Evolutionary conservation across 176 grass and related monocot species (phyloP).

Genomic region (Bothriochloa decipiens): DNA sequence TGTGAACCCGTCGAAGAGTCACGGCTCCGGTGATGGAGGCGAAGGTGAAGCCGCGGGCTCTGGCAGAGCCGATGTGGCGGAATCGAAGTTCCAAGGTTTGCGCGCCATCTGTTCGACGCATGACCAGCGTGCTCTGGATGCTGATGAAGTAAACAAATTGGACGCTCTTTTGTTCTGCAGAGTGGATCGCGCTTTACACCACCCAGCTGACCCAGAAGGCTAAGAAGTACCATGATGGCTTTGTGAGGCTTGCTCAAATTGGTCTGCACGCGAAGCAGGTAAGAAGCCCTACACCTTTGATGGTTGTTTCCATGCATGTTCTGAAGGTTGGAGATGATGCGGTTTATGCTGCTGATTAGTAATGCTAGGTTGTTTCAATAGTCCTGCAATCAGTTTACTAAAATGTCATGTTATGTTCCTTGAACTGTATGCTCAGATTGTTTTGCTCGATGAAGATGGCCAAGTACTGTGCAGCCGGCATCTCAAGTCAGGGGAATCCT

Average conservation of each 20-base stretch:
- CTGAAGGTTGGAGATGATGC: background rate
- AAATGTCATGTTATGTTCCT: conserved; percentile 21
- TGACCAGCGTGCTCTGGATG: background rate
- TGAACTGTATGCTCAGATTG: conserved; percentile 52
- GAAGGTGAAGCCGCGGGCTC: conserved; percentile 12
- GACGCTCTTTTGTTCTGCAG: conserved; percentile 12
- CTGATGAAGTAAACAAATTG: background rate
- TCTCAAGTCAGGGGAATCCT: conserved; percentile 65
- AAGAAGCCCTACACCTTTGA: background rate
- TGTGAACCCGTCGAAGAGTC: conserved; percentile 16
- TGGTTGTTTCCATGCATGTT: background rate
- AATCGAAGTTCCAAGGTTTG: conserved; percentile 38
- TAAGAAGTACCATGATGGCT: conserved; percentile 79
- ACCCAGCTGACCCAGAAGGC: conserved; percentile 75
- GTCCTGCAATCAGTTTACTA: conserved; percentile 4
- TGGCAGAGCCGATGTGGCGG: background rate
- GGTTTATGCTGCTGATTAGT: background rate
- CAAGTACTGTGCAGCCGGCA: conserved; percentile 56
- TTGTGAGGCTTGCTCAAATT: conserved; percentile 51
- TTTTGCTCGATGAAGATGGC: conserved; percentile 68
- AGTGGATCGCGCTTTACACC: conserved; percentile 70
- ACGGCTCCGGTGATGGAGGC: background rate
- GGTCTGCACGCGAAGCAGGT: conserved; percentile 68
- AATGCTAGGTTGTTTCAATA: background rate
- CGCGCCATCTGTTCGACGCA: conserved; percentile 33